Base-by-base conservation (phyloP, 1,284 basidiomycete species). In the Fomitopsis palustris region DNA sequence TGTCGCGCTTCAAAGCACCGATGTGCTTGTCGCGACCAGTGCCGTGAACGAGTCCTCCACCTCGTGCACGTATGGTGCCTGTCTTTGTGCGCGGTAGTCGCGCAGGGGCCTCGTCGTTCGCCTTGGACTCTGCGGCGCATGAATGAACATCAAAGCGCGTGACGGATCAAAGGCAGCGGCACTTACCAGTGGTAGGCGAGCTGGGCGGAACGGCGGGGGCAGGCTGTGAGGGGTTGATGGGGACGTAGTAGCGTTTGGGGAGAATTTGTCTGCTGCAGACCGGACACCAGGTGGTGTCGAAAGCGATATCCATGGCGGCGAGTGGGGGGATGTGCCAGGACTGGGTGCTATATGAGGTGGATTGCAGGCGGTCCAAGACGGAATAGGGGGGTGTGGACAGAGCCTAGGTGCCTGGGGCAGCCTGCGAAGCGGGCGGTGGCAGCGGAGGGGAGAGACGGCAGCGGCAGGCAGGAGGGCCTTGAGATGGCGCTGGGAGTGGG, bases 231-330 rank as follows among this genome's bases (percentile, higher is more conserved):
- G 65, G 72, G 19, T 68, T 69, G 57, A 82, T 68, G 45, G 81
- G 74, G 59, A 88, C 79, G 21, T 77, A 77, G 62, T 75, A 77
- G 64, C 87, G 85, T 68, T 87, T 88, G 27, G 89, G 89, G 25
- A 83, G 75, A 63, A 91, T 90, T 63, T 86, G 84, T 65, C 82
- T 77, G 65, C 84, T 81, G 76, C 89, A 91, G 67, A 82, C 82
- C 54, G 86, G 86, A 79, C 89, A 90, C 86, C 87, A 90, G 55
- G 80, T 77, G 61, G 84, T 78, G 75, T 88, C 77, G 73, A 73
- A 80, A 65, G 84, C 79, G 74, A 83, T 80, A 64, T 77, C 77
- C 72, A 74, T 75, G 63, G 68, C 51, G 61, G 17, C 17, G 38
- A 29, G 35, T 3, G 17, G 38, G 19, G 33, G 49, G 17, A 10